Conservation (phyloP, 1,284 basidiomycete genomes). For the Coniferiporia weirii region DNA sequence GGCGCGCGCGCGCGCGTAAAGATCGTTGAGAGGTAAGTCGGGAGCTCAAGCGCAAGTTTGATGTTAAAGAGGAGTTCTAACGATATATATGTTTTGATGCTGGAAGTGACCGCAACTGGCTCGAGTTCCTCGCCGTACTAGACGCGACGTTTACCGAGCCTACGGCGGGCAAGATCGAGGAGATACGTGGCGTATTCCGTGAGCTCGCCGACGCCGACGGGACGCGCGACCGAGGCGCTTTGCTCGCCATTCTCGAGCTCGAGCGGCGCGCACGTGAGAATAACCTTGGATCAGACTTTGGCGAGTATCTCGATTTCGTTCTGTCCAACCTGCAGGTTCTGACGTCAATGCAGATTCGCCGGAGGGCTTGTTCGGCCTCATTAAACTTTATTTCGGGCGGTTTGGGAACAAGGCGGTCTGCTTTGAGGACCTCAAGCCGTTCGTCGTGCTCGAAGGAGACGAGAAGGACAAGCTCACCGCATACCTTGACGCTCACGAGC, state of each 20-base stretch:
- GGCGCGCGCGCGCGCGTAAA: conserved; percentile 49
- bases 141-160: conserved; percentile 55
- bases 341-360: conserved; percentile 10
- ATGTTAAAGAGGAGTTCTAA: conserved; percentile 15
- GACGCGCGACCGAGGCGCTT: conserved; percentile 62
- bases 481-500: conserved; percentile 45
- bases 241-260: conserved; percentile 66
- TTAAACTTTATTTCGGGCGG: conserved; percentile 64
- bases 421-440: conserved; percentile 77
- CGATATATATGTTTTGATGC: conserved; percentile 17
- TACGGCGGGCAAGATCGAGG: conserved; percentile 27
- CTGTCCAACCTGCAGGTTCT: conserved; percentile 4
- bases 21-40: conserved; percentile 53
- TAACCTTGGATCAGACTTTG: conserved; percentile 23
- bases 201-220: conserved; percentile 58
- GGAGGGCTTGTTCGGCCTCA: conserved; percentile 39
- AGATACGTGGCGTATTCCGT: conserved; percentile 50
- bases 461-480: conserved; percentile 47
- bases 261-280: conserved; percentile 51
- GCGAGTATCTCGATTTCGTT: neutral
- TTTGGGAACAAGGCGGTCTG: conserved; percentile 81
- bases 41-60: neutral
- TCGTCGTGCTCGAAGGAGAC: conserved; percentile 44
- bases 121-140: conserved; percentile 71
- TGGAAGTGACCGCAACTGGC: conserved; percentile 76